Conservation (phyloP, 148 eudicot genomes). For the Pouteria glomerata region DNA sequence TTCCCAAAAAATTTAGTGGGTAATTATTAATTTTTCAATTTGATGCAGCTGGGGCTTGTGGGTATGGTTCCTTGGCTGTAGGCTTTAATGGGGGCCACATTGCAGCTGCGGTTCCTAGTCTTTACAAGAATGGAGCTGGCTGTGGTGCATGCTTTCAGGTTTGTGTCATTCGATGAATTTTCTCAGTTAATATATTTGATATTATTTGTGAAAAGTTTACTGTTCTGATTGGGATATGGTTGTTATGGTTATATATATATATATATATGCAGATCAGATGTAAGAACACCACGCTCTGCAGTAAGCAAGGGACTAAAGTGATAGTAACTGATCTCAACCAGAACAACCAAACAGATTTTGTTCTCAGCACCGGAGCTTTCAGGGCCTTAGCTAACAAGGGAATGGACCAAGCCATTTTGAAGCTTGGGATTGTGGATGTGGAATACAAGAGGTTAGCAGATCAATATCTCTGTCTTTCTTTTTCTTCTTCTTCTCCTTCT, state of each 20-base stretch:
- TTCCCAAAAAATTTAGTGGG: slow-evolving; percentile 10
- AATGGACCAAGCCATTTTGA: slow-evolving; percentile 32
- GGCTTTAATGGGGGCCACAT: slow-evolving; percentile 50
- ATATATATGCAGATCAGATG: slow-evolving; percentile 76
- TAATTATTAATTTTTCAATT: slow-evolving; percentile 12
- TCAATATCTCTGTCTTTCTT: no score
- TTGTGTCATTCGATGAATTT: background rate
- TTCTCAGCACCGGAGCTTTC: slow-evolving; percentile 69
- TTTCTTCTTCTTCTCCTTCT: no score
- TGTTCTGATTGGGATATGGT: background rate
- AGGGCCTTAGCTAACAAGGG: slow-evolving; percentile 69
- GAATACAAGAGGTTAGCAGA: slow-evolving; percentile 51
- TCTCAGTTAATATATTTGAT: background rate
- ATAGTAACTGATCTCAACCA: slow-evolving; percentile 48
- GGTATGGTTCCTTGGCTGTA: slow-evolving; percentile 68
- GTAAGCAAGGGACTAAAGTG: slow-evolving; percentile 47
- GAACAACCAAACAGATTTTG: slow-evolving; percentile 50
- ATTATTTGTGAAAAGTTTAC: background rate
- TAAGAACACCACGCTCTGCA: slow-evolving; percentile 43
- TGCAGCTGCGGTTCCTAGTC: slow-evolving; percentile 61
- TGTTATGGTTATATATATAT: no score
- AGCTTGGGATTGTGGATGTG: slow-evolving; percentile 45
- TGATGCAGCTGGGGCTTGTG: slow-evolving; percentile 74
- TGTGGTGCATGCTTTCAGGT: slow-evolving; percentile 96
- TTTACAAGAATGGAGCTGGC: slow-evolving; percentile 64